Base-by-base conservation (phyloP, 257 asterid species). In the Solanum rostratum region DNA sequence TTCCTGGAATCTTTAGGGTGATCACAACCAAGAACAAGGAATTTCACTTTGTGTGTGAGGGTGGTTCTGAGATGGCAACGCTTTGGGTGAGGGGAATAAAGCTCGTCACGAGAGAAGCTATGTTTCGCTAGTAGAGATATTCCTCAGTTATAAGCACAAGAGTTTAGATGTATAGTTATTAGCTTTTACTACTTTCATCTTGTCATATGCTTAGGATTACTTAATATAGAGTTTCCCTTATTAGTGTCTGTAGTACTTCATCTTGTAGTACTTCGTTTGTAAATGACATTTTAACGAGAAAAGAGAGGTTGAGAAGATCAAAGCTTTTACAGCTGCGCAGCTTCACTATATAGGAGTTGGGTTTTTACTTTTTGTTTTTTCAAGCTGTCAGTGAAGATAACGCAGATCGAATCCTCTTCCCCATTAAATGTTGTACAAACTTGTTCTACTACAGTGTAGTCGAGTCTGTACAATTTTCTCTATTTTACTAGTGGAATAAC, bases 1-100 rank as follows among this genome's bases (percentile, higher is more conserved):
- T 85, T 83, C 88, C 91, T 5, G 98, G 97, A 81, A 86, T 93
- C 7, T 94, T 94, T 83, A 89, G 91, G n/a, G 93, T 94, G 85
- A 83, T 62, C 85, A 94, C 97, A 22, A 80, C 85, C 16, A 91
- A 90, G 91, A 88, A 88, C 84, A 93, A 91, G 91, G 97, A 91
- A 87, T 87, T 92, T 87, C 98, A 94, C 87, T 94, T 94, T 83
- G 92, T 88, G 84, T 91, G 95, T 65, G 93, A 91, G 43, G 98
- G 94, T 53, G 98, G 95, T n/a, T 18, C 22, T 55, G 98, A 92
- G 85, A 90, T 83, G 86, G 91, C 92, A 10, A 87, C 87, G 82
- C 52, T 91, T 79, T 90, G 94, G 91, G 92, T 88, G 59, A 91
- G 89, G 65, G 94, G 91, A 22, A 88, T 91, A 79, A 86, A 83